Conservation (phyloP, 495 filamentous ascomycete species). For the Viridothelium virens region DNA sequence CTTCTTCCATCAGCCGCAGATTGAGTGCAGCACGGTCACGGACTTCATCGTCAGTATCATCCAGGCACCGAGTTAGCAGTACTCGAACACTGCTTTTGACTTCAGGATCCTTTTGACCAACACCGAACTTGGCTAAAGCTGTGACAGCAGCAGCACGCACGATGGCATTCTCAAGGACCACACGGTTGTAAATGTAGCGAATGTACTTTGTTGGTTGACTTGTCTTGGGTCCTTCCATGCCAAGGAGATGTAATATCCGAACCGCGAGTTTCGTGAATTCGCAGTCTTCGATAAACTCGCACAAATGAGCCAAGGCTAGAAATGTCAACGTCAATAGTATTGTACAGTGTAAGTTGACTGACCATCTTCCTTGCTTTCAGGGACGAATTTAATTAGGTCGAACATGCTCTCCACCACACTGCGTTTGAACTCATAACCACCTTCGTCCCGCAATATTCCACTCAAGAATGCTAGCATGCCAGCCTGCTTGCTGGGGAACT, state of each 20-base stretch:
- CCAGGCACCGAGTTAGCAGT: conserved; percentile 83
- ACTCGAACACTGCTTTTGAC: conserved; percentile 93
- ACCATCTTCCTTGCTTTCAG: conserved; percentile 92
- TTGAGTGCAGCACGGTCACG: conserved; percentile 92
- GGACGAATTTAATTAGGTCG: conserved; percentile 97
- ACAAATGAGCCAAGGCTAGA: conserved; percentile 80
- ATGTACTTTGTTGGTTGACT: conserved; percentile 96
- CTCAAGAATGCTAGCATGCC: conserved; percentile 96
- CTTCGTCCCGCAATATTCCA: conserved; percentile 89
- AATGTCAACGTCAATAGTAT: conserved; percentile 8
- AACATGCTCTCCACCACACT: conserved; percentile 99
- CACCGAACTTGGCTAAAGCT: conserved; percentile 92
- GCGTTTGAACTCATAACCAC: conserved; percentile 97
- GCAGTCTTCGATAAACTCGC: conserved; percentile 99
- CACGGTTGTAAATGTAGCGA: conserved; percentile 98
- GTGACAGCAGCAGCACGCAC: conserved; percentile 94
- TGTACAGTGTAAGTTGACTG: conserved; percentile 21
- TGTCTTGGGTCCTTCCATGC: conserved; percentile 90
- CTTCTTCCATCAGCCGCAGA: conserved; percentile 72
- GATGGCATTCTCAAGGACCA: conserved; percentile 93
- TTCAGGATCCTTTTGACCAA: conserved; percentile 91
- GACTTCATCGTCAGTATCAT: conserved; percentile 97
- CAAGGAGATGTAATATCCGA: conserved; percentile 85
- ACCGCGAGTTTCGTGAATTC: conserved; percentile 98
- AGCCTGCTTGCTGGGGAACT: conserved; percentile 96